These are phyloP conservation scores for Coffea canephora DNA, from an alignment of 257 asterid genomes.

Conservation along the genomic window DNA sequence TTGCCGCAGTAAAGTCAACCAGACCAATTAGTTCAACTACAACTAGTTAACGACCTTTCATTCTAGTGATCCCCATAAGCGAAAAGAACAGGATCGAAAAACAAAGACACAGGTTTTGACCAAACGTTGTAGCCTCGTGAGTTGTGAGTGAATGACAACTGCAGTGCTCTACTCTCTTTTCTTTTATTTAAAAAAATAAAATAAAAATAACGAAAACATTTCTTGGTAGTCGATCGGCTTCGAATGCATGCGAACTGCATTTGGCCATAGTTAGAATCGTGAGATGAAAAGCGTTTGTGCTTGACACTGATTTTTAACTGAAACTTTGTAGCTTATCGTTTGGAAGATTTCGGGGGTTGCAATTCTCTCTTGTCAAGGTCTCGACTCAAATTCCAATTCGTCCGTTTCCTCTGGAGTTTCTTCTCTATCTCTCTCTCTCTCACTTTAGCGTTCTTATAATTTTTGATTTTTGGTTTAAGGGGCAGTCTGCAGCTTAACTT, in stretches of 20 bases:
- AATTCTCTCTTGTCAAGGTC: background rate
- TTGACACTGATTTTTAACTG: constrained; percentile 17
- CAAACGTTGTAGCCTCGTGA: background rate
- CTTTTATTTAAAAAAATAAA: background rate
- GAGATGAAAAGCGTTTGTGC: background rate
- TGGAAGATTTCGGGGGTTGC: constrained; percentile 15
- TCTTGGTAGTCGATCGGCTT: too few relatives aligned
- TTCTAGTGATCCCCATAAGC: background rate
- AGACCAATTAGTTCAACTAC: constrained; percentile 6
- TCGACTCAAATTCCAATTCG: background rate
- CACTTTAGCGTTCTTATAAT: too few relatives aligned
- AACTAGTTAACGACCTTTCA: background rate
- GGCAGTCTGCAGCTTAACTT: background rate
- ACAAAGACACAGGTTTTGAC: background rate
- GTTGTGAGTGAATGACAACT: background rate
- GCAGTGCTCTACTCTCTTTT: background rate
- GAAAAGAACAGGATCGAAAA: background rate
- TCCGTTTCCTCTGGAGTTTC: constrained; percentile 3
- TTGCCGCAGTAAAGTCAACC: background rate
- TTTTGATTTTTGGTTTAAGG: background rate
- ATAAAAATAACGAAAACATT: background rate
- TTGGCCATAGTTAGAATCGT: background rate
- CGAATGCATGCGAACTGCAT: background rate
- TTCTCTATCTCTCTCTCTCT: background rate
- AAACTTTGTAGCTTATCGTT: constrained; percentile 17